phyloP scores from a whole-genome alignment of 306 rosid species.

The Lathyrus tuberosus region DNA sequence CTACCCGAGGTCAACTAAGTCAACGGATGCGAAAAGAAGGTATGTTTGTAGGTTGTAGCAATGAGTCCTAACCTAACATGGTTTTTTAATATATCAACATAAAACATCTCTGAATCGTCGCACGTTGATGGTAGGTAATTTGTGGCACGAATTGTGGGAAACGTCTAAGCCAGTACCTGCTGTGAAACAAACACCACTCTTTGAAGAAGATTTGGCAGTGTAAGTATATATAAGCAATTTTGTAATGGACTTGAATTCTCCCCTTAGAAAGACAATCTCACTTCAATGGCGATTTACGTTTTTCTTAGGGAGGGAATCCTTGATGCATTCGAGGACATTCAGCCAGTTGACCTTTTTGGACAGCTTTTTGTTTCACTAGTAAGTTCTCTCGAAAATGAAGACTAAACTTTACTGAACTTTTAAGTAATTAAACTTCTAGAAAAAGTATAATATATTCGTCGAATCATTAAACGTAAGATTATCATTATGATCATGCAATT shows the following conservation, averaged over 20 bases:
- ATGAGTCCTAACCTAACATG: not conserved
- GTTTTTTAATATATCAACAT: slow-evolving; percentile 1
- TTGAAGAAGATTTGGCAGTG: slow-evolving; percentile 98
- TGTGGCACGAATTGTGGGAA: slow-evolving; percentile 95
- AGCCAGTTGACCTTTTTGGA: slow-evolving; percentile 76
- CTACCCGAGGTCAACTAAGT: slow-evolving; percentile 80
- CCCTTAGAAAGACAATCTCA: slow-evolving; percentile 9
- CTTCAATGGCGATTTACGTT: slow-evolving; percentile 29
- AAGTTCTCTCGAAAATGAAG: slow-evolving; percentile 39
- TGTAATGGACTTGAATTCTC: slow-evolving; percentile 13
- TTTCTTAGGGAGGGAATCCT: slow-evolving; percentile 87
- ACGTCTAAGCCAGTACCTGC: slow-evolving; percentile 93
- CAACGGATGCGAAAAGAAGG: slow-evolving; percentile 96
- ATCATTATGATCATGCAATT: slow-evolving; percentile 12
- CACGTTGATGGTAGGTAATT: slow-evolving; percentile 66
- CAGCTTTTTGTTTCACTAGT: slow-evolving; percentile 87
- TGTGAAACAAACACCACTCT: slow-evolving; percentile 89
- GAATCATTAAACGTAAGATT: slow-evolving; percentile 8
- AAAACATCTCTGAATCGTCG: slow-evolving; percentile 17
- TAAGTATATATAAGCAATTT: slow-evolving; percentile 46
- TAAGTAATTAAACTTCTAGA: not conserved
- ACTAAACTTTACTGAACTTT: not conserved
- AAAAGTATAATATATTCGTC: not conserved
- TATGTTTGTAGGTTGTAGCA: slow-evolving; percentile 1
- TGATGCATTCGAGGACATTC: slow-evolving; percentile 69